Percentiles rank a stretch among this genome's conserved stretches.
phyloP scores from a whole-genome alignment of 2,329 filamentous ascomycete species.

The Colletotrichum lini region DNA sequence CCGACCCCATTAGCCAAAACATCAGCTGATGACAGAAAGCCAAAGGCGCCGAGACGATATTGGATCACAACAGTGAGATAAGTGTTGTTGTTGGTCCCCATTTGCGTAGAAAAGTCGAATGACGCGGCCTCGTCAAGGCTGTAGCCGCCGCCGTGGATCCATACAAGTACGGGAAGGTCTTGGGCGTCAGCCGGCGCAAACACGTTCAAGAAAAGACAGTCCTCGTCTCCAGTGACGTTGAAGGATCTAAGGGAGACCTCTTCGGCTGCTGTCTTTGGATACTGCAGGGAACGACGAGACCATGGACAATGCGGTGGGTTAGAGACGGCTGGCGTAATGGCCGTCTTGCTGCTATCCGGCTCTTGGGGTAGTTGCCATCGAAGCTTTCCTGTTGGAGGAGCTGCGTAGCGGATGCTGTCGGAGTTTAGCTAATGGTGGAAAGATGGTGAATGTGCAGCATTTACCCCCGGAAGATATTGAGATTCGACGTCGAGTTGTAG shows the following conservation, averaged over 20 bases:
- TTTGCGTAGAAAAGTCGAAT: constrained; percentile 21
- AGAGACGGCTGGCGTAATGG: constrained; percentile 1
- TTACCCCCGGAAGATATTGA: constrained; percentile 29
- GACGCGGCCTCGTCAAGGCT: constrained; percentile 20
- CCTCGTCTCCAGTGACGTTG: constrained; percentile 1
- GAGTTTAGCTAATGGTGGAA: background rate
- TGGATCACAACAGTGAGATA: constrained; percentile 31
- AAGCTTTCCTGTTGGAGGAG: constrained; percentile 14
- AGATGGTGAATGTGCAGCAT: background rate
- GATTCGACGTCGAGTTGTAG: constrained; percentile 21
- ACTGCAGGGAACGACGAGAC: constrained; percentile 12
- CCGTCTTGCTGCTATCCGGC: background rate
- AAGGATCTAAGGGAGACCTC: constrained; percentile 5
- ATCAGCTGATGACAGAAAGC: constrained; percentile 40
- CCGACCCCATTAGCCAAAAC: constrained; percentile 34
- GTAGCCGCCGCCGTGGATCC: constrained; percentile 44
- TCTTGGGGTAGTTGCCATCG: constrained; percentile 27
- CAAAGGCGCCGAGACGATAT: constrained; percentile 38
- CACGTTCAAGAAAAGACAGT: constrained; percentile 8
- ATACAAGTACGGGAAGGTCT: constrained; percentile 35
- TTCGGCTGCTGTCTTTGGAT: constrained; percentile 20
- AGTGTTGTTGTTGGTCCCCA: constrained; percentile 26
- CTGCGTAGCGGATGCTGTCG: constrained; percentile 25
- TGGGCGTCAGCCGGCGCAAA: constrained; percentile 21
- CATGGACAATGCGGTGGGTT: constrained; percentile 31